A percentile compares a stretch with the other conserved stretches of the same genome.
phyloP scores from a whole-genome alignment of 768 basidiomycete species.

The Dendrothele bispora region DNA sequence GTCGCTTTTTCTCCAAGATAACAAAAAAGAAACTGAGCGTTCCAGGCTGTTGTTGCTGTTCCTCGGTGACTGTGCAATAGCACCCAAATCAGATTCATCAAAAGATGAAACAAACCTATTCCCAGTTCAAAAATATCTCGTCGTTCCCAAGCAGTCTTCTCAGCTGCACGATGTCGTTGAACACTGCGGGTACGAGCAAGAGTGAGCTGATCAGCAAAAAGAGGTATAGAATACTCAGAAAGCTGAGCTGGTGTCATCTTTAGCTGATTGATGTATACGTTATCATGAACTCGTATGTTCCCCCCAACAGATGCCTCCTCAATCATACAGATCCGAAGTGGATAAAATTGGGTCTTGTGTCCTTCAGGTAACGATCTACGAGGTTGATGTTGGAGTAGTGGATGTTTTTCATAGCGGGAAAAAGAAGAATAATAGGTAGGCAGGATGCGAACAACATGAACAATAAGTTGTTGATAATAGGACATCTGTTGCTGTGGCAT shows the following conservation, averaged over 20 bases:
- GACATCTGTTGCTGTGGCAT: conserved; percentile 2
- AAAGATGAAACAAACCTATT: conserved; percentile 16
- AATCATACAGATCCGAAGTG: conserved; percentile 5
- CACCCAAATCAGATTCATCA: conserved; percentile 17
- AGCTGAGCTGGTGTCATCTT: neutral
- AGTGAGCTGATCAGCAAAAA: conserved; percentile 16
- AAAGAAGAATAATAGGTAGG: neutral
- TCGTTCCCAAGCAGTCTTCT: conserved; percentile 11
- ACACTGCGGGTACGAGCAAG: conserved; percentile 11
- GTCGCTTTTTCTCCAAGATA: conserved; percentile 13
- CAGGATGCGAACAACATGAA: conserved; percentile 1
- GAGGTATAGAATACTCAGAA: conserved; percentile 7
- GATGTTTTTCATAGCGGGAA: no score
- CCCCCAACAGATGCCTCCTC: conserved; percentile 11
- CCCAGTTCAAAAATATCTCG: conserved; percentile 16
- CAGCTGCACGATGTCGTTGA: conserved; percentile 4
- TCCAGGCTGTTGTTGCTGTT: conserved; percentile 2
- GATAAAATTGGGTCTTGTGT: conserved; percentile 3
- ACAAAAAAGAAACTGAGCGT: conserved; percentile 16
- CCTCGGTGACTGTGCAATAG: conserved; percentile 16
- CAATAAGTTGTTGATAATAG: neutral
- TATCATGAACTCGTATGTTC: conserved; percentile 6
- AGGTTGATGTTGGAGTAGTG: neutral
- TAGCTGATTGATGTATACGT: conserved; percentile 9
- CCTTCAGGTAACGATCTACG: no score